Conservation (phyloP, 257 asterid species). For the Solanum clarkiae region DNA sequence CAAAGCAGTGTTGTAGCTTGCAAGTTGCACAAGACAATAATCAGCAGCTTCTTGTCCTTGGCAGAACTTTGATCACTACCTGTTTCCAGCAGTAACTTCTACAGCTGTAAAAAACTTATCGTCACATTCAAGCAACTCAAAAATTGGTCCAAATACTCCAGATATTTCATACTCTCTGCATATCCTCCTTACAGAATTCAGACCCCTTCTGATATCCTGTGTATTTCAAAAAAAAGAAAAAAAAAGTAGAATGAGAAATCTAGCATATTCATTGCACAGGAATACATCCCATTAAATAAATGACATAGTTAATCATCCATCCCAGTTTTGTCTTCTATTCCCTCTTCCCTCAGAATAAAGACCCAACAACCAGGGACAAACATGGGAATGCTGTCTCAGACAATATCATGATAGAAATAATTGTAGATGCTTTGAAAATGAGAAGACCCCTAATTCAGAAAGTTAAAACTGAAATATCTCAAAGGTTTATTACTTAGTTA, state of each 20-base stretch:
- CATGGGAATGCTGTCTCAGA: neutral
- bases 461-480: neutral
- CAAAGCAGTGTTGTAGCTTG: neutral
- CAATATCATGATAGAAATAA: neutral
- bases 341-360: neutral
- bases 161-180: slow-evolving; percentile 35
- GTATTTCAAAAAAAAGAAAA: neutral
- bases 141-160: slow-evolving; percentile 84
- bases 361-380: neutral
- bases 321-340: neutral
- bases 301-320: neutral
- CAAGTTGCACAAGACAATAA: neutral
- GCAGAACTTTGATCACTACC: slow-evolving; percentile 26
- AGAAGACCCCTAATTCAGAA: neutral
- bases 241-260: neutral
- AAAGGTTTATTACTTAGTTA: neutral
- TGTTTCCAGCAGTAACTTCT: slow-evolving; percentile 99
- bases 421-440: neutral
- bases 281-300: neutral
- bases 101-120: slow-evolving; percentile 93
- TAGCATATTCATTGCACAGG: neutral
- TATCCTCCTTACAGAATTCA: slow-evolving; percentile 73
- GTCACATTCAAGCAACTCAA: slow-evolving; percentile 91
- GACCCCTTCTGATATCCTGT: slow-evolving; percentile 97
- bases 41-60: neutral